Base-by-base conservation (phyloP, 768 basidiomycete species). In the Podaxis sp. region DNA sequence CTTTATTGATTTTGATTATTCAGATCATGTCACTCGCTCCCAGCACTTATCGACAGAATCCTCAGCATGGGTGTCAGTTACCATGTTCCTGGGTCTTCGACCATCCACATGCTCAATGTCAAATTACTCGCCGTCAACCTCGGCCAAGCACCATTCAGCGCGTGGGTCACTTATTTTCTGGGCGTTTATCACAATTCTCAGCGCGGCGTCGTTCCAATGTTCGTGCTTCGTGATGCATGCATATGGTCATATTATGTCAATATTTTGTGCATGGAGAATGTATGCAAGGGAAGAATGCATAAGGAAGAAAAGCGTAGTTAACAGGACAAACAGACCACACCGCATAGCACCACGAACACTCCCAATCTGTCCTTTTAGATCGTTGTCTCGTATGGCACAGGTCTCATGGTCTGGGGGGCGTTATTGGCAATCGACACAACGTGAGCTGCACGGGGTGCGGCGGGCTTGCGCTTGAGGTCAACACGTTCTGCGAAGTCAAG, bases 371-470 rank as follows among this genome's bases (percentile, higher is more conserved):
- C 75, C 68, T 71, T 77, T 88, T 87, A 97, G 79, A 97, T 96
- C 70, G 89, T 95, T 68, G 95, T 97, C 88, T 96, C 96, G 86
- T 98, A 99, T 68, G 86, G 87, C 70, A 95, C 83, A 68, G 96
- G 95, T 67, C 84, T 85, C 77, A 99, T 93, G 63, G 97, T 99
- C 80, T 96, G 90, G 57, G 97, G 93, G 52, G 84, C 79, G 79
- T 98, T 98, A 67, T 84, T 82, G 65, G 74, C 73, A 65, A 82
- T 77, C 61, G 89, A 88, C 76, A 99, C 89, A 70, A 82, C 86
- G 76, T 78, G 86, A 30, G 93, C 83, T 69, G 86, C 87, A 66
- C 96, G 87, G 65, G 97, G 97, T 56, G 85, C 87, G 53, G 79
- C 86, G 59, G 92, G 96, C 68, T 90, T 81, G 68, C 97, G 93